phyloP scores from a whole-genome alignment of 1,284 basidiomycete species.

The Earliella scabrosa region DNA sequence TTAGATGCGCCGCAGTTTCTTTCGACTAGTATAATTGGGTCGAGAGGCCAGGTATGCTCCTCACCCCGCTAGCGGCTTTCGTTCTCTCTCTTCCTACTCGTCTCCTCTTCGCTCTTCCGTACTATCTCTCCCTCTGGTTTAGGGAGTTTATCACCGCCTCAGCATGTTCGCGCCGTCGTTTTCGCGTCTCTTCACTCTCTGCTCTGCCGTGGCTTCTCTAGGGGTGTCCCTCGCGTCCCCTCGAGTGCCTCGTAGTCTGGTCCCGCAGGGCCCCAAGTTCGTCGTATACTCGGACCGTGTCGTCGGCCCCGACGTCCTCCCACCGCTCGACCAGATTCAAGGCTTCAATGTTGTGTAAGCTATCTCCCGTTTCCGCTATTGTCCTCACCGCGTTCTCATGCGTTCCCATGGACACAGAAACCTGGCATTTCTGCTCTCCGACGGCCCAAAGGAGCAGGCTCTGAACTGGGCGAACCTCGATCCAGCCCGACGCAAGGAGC shows the following conservation, averaged over 20 bases:
- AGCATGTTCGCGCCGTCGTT: constrained; percentile 7
- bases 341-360: constrained; percentile 22
- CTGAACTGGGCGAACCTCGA: constrained; percentile 7
- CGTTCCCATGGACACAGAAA: constrained; percentile 1
- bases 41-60: background rate
- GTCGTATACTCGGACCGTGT: constrained; percentile 1
- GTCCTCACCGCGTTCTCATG: background rate
- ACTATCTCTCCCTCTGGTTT: background rate
- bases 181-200: constrained; percentile 8
- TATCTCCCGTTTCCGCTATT: too few relatives aligned
- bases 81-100: background rate
- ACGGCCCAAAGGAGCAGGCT: constrained; percentile 13
- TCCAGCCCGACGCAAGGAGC: constrained; percentile 31
- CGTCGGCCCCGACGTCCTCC: constrained; percentile 7
- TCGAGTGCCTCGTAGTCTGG: background rate
- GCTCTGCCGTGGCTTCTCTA: background rate
- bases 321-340: constrained; percentile 15
- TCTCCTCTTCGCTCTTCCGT: background rate
- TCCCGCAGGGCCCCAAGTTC: constrained; percentile 3
- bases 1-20: too few relatives aligned
- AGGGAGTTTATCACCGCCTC: background rate
- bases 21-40: too few relatives aligned
- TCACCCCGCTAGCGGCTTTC: background rate
- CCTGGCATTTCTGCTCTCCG: constrained; percentile 16
- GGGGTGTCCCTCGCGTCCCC: background rate